A percentile compares a stretch with the other conserved stretches of the same genome.
phyloP scores from a whole-genome alignment of 1,284 basidiomycete species.

The Puccinia horiana region DNA sequence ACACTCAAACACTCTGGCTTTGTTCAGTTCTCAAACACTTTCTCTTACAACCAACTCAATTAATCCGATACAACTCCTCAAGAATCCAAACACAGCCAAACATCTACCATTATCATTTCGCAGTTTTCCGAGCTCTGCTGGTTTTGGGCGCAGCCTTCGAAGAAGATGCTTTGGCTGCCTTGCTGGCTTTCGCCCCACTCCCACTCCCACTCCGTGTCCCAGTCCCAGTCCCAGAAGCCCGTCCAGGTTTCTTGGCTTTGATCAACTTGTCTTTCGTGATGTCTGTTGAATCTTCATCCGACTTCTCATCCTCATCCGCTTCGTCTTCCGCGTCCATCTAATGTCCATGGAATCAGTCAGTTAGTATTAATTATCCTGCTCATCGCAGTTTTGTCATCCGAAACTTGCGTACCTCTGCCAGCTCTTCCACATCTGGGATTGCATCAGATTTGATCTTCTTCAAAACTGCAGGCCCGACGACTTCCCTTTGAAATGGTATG shows the following conservation, averaged over 20 bases:
- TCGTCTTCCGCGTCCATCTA: conserved; percentile 30
- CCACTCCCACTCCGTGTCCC: background rate
- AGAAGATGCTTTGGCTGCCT: background rate
- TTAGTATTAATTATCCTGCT: too few relatives aligned
- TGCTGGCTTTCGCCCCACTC: background rate
- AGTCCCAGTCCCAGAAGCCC: background rate
- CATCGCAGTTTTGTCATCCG: too few relatives aligned
- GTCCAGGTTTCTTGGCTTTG: conserved; percentile 59
- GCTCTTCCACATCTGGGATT: conserved; percentile 84
- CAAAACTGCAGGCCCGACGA: background rate
- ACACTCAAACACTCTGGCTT: too few relatives aligned
- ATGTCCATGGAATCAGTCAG: background rate
- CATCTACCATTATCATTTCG: too few relatives aligned
- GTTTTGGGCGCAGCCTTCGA: background rate
- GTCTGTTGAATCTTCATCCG: conserved; percentile 47
- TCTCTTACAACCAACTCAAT: too few relatives aligned
- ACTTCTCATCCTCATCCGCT: conserved; percentile 52
- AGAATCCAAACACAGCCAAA: too few relatives aligned
- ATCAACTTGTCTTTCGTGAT: conserved; percentile 50
- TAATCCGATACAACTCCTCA: too few relatives aligned
- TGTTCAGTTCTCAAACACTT: too few relatives aligned
- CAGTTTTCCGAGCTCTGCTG: background rate
- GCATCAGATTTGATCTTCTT: conserved; percentile 61
- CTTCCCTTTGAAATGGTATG: conserved; percentile 45
- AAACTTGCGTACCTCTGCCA: conserved; percentile 64